phyloP scores from a whole-genome alignment of 2,329 filamentous ascomycete species.

The Fusarium cyanostomum region DNA sequence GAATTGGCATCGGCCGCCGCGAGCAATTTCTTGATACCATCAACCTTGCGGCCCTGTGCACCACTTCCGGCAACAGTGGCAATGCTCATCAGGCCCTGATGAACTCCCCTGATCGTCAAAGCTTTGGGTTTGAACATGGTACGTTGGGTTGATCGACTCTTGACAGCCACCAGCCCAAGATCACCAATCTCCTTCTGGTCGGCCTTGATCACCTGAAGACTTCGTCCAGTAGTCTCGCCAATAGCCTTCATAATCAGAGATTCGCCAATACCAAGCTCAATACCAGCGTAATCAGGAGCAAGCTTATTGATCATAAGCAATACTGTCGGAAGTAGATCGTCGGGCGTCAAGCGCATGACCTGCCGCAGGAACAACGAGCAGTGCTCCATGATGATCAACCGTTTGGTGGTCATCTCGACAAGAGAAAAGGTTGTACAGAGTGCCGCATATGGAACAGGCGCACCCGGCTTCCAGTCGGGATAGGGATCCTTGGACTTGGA shows the following conservation, averaged over 20 bases:
- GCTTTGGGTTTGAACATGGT: constrained; percentile 99
- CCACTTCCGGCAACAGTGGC: constrained; percentile 88
- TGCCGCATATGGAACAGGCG: constrained; percentile 92
- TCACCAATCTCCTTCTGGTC: constrained; percentile 98
- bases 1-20: constrained; percentile 83
- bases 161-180: constrained; percentile 91
- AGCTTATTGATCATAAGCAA: constrained; percentile 98
- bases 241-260: constrained; percentile 99
- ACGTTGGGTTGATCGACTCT: constrained; percentile 92
- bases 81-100: constrained; percentile 87
- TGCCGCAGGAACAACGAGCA: constrained; percentile 92
- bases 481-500: constrained; percentile 80
- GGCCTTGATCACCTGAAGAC: constrained; percentile 87
- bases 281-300: constrained; percentile 93
- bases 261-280: constrained; percentile 98
- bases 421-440: constrained; percentile 94
- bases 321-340: constrained; percentile 87
- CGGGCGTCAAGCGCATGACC: constrained; percentile 89
- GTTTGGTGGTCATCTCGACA: constrained; percentile 93
- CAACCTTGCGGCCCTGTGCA: constrained; percentile 89
- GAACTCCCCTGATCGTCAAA: constrained; percentile 85
- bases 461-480: constrained; percentile 90
- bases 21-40: constrained; percentile 95
- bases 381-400: constrained; percentile 86
- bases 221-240: constrained; percentile 91